phyloP scores from a whole-genome alignment of 192 early-diverging fungal species.

The Coemansia sp. region DNA sequence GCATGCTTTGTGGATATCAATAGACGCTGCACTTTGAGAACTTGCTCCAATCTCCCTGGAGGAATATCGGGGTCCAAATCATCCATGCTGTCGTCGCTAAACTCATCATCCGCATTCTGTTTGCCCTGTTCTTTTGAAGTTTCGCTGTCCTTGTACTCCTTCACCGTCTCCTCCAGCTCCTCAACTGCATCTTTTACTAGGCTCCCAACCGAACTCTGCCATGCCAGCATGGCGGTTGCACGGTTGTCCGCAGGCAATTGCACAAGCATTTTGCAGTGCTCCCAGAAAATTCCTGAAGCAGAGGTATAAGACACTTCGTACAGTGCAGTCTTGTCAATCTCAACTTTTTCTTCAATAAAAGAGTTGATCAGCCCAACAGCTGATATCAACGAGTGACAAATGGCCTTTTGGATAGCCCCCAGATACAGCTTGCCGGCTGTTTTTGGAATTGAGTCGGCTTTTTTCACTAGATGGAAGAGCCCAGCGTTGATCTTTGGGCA shows the following conservation, averaged over 20 bases:
- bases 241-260: conserved; percentile 48
- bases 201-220: conserved; percentile 20
- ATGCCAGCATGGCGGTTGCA: conserved; percentile 21
- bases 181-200: conserved; percentile 43
- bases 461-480: conserved; percentile 47
- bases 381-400: conserved; percentile 29
- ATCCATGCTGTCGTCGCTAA: conserved; percentile 43
- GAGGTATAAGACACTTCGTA: conserved; percentile 34
- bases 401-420: conserved; percentile 31
- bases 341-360: conserved; percentile 42
- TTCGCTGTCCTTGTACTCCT: conserved; percentile 12
- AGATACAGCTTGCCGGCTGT: conserved; percentile 39
- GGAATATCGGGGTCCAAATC: conserved; percentile 46
- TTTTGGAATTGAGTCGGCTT: conserved; percentile 32
- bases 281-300: conserved; percentile 48
- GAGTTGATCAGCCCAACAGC: conserved; percentile 37
- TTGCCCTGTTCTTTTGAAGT: background rate
- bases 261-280: conserved; percentile 43
- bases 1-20: conserved; percentile 25
- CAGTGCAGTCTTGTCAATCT: conserved; percentile 20
- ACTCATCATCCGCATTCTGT: background rate
- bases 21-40: conserved; percentile 27
- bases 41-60: conserved; percentile 29
- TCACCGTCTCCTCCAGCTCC: conserved; percentile 35
- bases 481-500: conserved; percentile 53